Evolutionary conservation across 1,284 basidiomycete species (phyloP), one percentile per base, ranked within the genome.

Genomic region (Sanguinoderma infundibulare): DNA sequence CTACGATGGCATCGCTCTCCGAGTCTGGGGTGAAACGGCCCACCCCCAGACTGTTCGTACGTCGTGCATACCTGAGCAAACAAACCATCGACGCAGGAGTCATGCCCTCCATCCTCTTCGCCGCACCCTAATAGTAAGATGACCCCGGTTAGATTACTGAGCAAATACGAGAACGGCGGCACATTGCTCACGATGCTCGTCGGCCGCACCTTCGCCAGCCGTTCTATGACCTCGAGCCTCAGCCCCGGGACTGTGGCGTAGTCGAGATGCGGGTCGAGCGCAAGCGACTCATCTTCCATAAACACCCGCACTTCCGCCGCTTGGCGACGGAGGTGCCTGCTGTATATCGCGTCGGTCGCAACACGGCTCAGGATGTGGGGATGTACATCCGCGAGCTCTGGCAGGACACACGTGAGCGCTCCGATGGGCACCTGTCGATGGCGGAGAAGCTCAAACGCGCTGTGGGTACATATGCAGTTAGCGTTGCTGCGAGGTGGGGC

Each of bases 71-170:
- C 65, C 83, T 83, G 60, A 94, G 75, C 30, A 95, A 72, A 46
- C 80, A 79, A 8, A 93, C 80, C 20, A 91, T 77, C 1, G 86
- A 85, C 0, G 87, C 81, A 2, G 92, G 91, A 7, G 93, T 95
- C 84, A 95, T 92, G 7, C 92, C 92, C 69, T 95, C 92, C 87
- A 95, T 93, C 35, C 93, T 79, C 72, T 93, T 93, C 17, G 89
- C 93, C 14, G 90, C 89, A 24, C 92, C 93, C 92, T 94, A 44
- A n/a, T n/a, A n/a, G n/a, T n/a, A n/a, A n/a, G n/a, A n/a, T n/a
- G n/a, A n/a, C n/a, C n/a, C n/a, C n/a, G n/a, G n/a, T n/a, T n/a
- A n/a, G n/a, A n/a, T n/a, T n/a, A n/a, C n/a, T n/a, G n/a, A n/a
- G n/a, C n/a, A n/a, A n/a, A n/a, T n/a, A n/a, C n/a, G n/a, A n/a